phyloP scores from a whole-genome alignment of 768 basidiomycete genomes.

The Boletus rufocinnamomeus region DNA sequence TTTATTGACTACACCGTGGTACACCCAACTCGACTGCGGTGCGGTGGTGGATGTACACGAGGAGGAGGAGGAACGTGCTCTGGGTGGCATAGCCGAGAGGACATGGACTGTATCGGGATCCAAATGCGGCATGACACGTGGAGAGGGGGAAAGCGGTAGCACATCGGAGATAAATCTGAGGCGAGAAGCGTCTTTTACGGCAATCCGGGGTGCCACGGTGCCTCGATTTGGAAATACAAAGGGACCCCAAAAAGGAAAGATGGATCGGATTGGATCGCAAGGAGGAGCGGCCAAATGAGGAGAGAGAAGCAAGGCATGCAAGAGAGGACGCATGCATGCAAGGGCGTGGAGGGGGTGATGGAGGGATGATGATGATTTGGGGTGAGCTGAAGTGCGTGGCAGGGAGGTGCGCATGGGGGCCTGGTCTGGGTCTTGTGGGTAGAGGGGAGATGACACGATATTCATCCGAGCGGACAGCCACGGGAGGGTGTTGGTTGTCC shows the following conservation, averaged over 20 bases:
- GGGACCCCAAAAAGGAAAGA: constrained; percentile 13
- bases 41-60: constrained; percentile 17
- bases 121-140: constrained; percentile 28
- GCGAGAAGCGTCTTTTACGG: constrained; percentile 21
- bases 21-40: constrained; percentile 27
- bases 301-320: neutral
- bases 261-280: constrained; percentile 20
- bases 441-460: constrained; percentile 24
- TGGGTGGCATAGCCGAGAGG: neutral
- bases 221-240: constrained; percentile 24
- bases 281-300: neutral
- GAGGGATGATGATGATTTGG: constrained; percentile 18
- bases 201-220: constrained; percentile 35
- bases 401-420: constrained; percentile 15
- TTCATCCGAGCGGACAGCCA: constrained; percentile 24
- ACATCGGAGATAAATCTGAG: constrained; percentile 33
- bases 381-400: constrained; percentile 22
- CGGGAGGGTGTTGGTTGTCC: constrained; percentile 7
- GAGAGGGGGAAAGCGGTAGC: constrained; percentile 5
- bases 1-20: neutral
- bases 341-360: constrained; percentile 27
- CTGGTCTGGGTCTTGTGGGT: constrained; percentile 30
- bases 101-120: constrained; percentile 20
- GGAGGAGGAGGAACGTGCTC: constrained; percentile 11
- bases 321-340: constrained; percentile 16